Conservation (phyloP, 148 eudicot genomes). For the Rhododendron griersonianum region DNA sequence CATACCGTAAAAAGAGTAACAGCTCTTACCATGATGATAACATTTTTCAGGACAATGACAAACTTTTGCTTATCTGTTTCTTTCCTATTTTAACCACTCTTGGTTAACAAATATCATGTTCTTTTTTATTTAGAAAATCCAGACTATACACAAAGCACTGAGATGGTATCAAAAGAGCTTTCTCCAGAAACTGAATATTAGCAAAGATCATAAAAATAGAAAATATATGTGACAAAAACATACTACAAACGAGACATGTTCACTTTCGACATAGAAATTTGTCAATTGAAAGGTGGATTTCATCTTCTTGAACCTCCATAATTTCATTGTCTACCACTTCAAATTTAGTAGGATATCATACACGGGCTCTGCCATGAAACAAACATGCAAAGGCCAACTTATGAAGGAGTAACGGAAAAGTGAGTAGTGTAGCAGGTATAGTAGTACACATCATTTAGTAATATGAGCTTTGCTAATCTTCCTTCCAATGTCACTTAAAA, state of each 20-base stretch:
- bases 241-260: not conserved
- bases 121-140: not conserved
- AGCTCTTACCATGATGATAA: not conserved
- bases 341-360: not conserved
- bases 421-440: not conserved
- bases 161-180: not conserved
- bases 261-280: not conserved
- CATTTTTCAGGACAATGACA: not conserved
- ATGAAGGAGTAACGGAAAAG: not conserved
- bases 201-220: not conserved
- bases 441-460: not conserved
- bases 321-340: not conserved
- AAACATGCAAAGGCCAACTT: not conserved
- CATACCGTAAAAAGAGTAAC: not conserved
- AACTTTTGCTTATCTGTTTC: too few relatives aligned
- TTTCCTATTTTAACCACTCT: not conserved
- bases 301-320: not conserved
- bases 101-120: not conserved
- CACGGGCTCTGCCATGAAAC: not conserved
- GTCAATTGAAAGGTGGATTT: not conserved
- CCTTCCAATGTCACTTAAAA: not conserved
- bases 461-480: not conserved
- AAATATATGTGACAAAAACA: not conserved
- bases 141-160: not conserved
- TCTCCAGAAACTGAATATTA: not conserved